A percentile compares a stretch with the other conserved stretches of the same genome.
Evolutionary conservation across 495 filamentous ascomycete species (phyloP).

Genomic region (Aspergillus steynii): DNA sequence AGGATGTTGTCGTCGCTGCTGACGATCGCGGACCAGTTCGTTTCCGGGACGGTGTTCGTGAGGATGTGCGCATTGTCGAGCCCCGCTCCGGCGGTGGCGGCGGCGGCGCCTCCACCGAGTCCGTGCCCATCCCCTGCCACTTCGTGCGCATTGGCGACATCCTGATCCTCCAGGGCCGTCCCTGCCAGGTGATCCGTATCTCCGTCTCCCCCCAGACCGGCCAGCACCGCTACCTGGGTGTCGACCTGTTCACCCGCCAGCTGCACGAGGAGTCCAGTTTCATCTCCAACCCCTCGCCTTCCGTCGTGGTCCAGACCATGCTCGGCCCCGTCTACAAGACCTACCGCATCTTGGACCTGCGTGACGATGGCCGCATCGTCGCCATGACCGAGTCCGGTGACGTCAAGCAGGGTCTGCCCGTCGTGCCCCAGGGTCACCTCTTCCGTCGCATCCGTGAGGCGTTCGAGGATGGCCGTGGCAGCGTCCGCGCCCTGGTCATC

Average conservation of each 20-base stretch:
- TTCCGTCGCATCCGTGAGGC: conserved; percentile 78
- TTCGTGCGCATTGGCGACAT: conserved; percentile 98
- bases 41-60: conserved; percentile 43
- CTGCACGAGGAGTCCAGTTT: conserved; percentile 98
- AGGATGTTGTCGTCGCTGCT: conserved; percentile 57
- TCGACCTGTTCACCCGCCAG: conserved; percentile 99
- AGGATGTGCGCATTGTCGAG: conserved; percentile 55
- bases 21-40: conserved; percentile 43
- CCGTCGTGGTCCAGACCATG: conserved; percentile 98
- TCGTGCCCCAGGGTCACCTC: conserved; percentile 90
- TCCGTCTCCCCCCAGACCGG: conserved; percentile 96
- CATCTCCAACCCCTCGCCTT: conserved; percentile 93
- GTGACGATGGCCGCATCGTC: conserved; percentile 77
- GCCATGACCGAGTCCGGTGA: conserved; percentile 89
- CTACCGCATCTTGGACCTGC: conserved; percentile 98
- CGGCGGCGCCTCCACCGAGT: conserved; percentile 61
- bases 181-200: conserved; percentile 99
- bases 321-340: conserved; percentile 99
- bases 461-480: conserved; percentile 90
- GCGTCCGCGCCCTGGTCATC: conserved; percentile 93
- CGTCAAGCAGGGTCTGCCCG: conserved; percentile 93
- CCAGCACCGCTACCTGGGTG: conserved; percentile 99
- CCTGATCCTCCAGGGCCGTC: conserved; percentile 97
- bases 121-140: conserved; percentile 97
- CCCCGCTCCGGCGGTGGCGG: conserved; percentile 45